Base-by-base conservation (phyloP, 768 basidiomycete genomes). In the Brasilioporus rufonigricans region DNA sequence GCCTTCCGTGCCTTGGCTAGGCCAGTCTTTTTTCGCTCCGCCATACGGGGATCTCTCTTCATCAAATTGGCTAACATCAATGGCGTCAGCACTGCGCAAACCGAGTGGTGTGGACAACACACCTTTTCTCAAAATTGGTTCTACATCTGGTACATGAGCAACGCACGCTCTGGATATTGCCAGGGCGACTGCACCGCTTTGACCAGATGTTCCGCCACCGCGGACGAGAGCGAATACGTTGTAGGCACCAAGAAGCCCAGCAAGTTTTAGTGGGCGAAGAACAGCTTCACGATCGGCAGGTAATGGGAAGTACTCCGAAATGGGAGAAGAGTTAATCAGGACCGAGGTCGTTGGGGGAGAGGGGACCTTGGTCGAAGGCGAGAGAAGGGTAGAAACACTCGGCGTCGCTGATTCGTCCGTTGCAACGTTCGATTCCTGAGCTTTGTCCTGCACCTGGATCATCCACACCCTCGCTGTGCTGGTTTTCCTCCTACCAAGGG, bases 11-110 rank as follows among this genome's bases (percentile, higher is more conserved):
- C 93, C 77, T 97, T 97, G 56, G 89, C 84, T 65, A 84, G 71
- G 54, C 92, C 92, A 16, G 96, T 91, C 82, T 99, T 99, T 77
- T 99, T 99, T 64, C 96, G 81, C 75, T 99, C 96, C 29, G 97
- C 95, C 91, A 96, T 91, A 72, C 97, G 88, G 44, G 94, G 93
- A 77, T 99, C 96, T 64, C 95, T 85, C 70, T 85, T 84, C 54
- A 93, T 73, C 44, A 95, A 76, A 76, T 92, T 88, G 55, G 91
- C 95, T 97, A 67, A 18, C 21, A 29, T 43, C 19, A 29, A 19
- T 21, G 36, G 31, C 54, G 47, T 50, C 44, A 58, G 24, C 14
- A 13, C 2, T 1, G 12, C 33, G 33, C 19, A 11, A 29, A 33
- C 12, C 13, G 8, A 48, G 14, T 2, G 1, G 4, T 7, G 38